phyloP scores from a whole-genome alignment of 495 filamentous ascomycete genomes.

The Thozetella sp. region DNA sequence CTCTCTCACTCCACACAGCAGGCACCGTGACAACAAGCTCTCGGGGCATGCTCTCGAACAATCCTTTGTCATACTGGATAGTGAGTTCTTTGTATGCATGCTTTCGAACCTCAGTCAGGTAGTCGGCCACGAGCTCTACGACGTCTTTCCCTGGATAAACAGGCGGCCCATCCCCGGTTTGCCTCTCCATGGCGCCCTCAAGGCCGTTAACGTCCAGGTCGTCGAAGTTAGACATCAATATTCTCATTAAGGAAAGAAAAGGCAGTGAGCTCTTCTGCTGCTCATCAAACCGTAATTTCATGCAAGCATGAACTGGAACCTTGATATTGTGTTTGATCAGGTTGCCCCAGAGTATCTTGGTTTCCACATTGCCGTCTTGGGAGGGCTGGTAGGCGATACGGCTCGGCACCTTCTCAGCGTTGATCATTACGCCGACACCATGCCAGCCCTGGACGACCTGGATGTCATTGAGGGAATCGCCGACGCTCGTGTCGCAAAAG shows the following conservation, averaged over 20 bases:
- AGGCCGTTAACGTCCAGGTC: slow-evolving; percentile 4
- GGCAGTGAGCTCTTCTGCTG: slow-evolving; percentile 8
- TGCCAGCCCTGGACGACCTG: slow-evolving; percentile 10
- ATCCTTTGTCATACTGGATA: too few species aligned
- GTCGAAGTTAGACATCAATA: slow-evolving; percentile 2
- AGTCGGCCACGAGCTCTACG: slow-evolving; percentile 12
- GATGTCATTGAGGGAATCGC: too few species aligned
- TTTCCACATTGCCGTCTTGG: too few species aligned
- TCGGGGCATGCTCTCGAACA: slow-evolving; percentile 24
- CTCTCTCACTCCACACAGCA: slow-evolving; percentile 5
- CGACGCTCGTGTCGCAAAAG: too few species aligned
- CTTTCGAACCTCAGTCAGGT: too few species aligned
- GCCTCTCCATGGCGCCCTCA: background rate
- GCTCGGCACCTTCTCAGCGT: slow-evolving; percentile 4
- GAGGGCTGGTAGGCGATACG: slow-evolving; percentile 10
- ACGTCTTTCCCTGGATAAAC: slow-evolving; percentile 10
- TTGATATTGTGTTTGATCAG: slow-evolving; percentile 11
- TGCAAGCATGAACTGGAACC: slow-evolving; percentile 11
- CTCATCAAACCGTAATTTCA: slow-evolving; percentile 13
- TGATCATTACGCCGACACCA: background rate
- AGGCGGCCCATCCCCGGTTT: slow-evolving; percentile 10
- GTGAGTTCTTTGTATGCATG: too few species aligned
- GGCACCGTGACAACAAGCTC: slow-evolving; percentile 47
- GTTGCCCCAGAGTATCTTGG: slow-evolving; percentile 12
- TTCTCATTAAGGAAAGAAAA: slow-evolving; percentile 4